A percentile compares a stretch with the other conserved stretches of the same genome.
Evolutionary conservation across 257 asterid species (phyloP).

Genomic region (Mentha longifolia): DNA sequence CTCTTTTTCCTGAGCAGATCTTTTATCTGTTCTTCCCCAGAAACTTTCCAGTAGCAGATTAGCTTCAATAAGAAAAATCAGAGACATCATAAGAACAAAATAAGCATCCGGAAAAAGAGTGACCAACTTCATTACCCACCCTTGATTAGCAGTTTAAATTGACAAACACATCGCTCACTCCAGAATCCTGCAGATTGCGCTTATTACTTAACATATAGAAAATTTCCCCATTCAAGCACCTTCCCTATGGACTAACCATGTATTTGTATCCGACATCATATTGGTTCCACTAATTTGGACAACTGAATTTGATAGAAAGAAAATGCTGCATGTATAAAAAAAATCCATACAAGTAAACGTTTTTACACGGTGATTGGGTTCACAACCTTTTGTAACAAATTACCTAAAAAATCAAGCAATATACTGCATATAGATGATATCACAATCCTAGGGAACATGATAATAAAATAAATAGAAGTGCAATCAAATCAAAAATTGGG

Average conservation of each 20-base stretch:
- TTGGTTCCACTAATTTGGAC: not conserved
- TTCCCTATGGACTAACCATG: not conserved
- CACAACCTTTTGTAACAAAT: conserved; percentile 2
- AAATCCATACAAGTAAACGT: not conserved
- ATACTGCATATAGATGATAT: conserved; percentile 19
- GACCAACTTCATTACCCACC: conserved; percentile 9
- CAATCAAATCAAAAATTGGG: not conserved
- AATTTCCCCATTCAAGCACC: conserved; percentile 1
- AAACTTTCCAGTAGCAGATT: conserved; percentile 74
- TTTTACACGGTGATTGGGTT: not conserved
- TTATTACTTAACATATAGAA: not conserved
- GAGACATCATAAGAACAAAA: conserved; percentile 29
- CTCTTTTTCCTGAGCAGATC: conserved; percentile 78
- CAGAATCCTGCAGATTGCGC: conserved; percentile 10
- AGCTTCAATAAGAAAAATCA: conserved; percentile 58
- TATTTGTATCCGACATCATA: not conserved
- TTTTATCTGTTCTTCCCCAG: conserved; percentile 88
- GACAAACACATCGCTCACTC: not conserved
- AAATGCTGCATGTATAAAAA: not conserved
- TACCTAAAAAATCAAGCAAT: conserved; percentile 3
- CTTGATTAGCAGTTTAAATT: conserved; percentile 9
- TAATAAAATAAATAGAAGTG: not conserved
- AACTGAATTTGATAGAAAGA: not conserved
- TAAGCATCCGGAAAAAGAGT: conserved; percentile 8
- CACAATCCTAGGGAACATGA: not conserved